A percentile compares a stretch with the other conserved stretches of the same genome.
These are phyloP conservation scores for Sutorius eximius DNA, from an alignment of 1,284 basidiomycete genomes.

Conservation along the genomic window DNA sequence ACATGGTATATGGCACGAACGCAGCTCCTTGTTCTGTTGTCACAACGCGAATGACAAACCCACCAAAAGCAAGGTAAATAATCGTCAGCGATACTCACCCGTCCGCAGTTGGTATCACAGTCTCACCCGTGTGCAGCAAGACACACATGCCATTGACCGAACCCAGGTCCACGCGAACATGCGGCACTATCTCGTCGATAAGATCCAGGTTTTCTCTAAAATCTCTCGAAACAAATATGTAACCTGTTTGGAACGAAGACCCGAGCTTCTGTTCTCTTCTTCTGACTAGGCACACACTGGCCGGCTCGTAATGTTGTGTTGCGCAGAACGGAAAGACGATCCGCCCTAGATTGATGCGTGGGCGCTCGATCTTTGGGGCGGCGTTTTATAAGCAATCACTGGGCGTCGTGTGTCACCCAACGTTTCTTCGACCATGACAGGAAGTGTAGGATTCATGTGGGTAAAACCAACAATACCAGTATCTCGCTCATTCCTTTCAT, in stretches of 20 bases:
- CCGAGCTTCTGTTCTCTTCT: neutral
- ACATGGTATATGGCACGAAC: no score
- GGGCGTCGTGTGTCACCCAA: neutral
- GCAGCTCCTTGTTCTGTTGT: no score
- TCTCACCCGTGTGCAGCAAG: no score
- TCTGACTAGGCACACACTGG: neutral
- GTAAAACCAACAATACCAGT: neutral
- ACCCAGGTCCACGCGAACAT: no score
- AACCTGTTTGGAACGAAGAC: neutral
- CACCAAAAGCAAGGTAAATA: no score
- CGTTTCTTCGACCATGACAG: conserved; percentile 6
- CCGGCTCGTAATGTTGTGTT: neutral
- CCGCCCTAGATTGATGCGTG: neutral
- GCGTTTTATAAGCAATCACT: neutral
- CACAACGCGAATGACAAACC: no score
- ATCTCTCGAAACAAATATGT: neutral
- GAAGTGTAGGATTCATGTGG: neutral
- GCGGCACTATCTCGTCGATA: no score
- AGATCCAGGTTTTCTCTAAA: no score
- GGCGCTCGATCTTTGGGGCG: neutral
- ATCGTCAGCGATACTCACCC: no score
- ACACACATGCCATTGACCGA: no score
- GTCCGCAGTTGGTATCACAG: no score
- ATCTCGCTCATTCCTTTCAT: neutral
- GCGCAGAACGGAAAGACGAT: neutral